Percentiles rank a stretch among this genome's conserved stretches.
Conservation (phyloP, 257 asterid genomes). For the Ophiorrhiza pumila region DNA sequence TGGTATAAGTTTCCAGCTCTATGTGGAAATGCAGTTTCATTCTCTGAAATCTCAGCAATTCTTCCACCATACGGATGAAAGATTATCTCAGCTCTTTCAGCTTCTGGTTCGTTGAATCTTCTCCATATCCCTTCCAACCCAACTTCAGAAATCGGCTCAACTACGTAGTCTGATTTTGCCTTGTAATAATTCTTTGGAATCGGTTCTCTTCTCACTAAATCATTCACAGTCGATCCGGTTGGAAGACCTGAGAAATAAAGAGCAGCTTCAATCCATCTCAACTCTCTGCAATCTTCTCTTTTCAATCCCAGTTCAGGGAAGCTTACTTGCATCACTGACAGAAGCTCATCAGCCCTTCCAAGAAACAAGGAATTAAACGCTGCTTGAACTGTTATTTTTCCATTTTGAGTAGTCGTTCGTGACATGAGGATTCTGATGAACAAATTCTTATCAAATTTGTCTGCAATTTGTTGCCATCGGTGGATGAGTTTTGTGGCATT, state of each 20-base stretch:
- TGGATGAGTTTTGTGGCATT: neutral
- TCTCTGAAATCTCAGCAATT: neutral
- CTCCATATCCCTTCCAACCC: neutral
- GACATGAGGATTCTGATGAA: neutral
- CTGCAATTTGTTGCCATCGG: neutral
- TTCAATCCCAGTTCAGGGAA: too few relatives aligned
- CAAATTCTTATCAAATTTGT: neutral
- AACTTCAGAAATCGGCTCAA: neutral
- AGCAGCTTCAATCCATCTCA: too few relatives aligned
- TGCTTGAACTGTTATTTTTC: neutral
- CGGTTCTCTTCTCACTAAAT: too few relatives aligned
- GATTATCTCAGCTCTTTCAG: neutral
- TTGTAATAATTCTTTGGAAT: too few relatives aligned
- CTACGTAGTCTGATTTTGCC: neutral
- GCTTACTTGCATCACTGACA: too few relatives aligned
- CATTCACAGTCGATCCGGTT: too few relatives aligned
- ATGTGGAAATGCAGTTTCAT: neutral
- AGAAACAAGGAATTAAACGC: too few relatives aligned
- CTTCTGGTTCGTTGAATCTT: neutral
- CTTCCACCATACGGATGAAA: neutral
- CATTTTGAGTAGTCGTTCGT: neutral
- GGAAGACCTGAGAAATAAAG: too few relatives aligned
- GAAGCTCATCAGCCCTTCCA: too few relatives aligned
- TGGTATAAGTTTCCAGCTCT: neutral
- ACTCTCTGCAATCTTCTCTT: too few relatives aligned